phyloP scores from a whole-genome alignment of 768 basidiomycete species.

The Piloderma croceum region DNA sequence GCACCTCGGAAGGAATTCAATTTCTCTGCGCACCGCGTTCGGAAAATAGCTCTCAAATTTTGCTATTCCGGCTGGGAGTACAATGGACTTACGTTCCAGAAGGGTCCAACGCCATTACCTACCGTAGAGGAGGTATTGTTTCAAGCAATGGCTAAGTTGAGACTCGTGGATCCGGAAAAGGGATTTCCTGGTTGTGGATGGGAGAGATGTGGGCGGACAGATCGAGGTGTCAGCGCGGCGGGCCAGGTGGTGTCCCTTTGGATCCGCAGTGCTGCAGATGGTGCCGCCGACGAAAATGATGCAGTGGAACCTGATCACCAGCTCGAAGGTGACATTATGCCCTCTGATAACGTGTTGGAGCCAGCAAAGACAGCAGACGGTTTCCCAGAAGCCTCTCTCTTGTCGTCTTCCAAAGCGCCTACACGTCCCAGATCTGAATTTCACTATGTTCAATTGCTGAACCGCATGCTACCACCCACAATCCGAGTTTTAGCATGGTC shows the following conservation, averaged over 20 bases:
- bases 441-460: constrained; percentile 75
- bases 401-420: constrained; percentile 10
- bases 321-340: background rate
- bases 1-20: constrained; percentile 41
- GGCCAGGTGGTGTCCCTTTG: constrained; percentile 92
- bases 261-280: constrained; percentile 64
- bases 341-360: constrained; percentile 10
- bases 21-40: constrained; percentile 62
- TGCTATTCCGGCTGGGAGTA: constrained; percentile 92
- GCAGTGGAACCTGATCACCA: background rate
- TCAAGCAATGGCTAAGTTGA: constrained; percentile 68
- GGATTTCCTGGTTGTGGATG: constrained; percentile 86
- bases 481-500: constrained; percentile 95
- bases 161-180: constrained; percentile 65
- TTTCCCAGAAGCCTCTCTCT: constrained; percentile 1
- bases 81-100: constrained; percentile 83
- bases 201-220: constrained; percentile 90
- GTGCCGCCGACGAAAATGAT: background rate
- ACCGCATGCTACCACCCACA: constrained; percentile 81
- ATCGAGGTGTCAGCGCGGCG: constrained; percentile 89
- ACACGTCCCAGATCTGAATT: constrained; percentile 43
- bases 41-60: constrained; percentile 92
- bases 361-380: constrained; percentile 3
- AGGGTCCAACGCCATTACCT: constrained; percentile 62
- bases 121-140: constrained; percentile 90